Evolutionary conservation across 768 basidiomycete species (phyloP), one percentile per base, ranked within the genome.

Genomic region (Pisolithus orientalis): DNA sequence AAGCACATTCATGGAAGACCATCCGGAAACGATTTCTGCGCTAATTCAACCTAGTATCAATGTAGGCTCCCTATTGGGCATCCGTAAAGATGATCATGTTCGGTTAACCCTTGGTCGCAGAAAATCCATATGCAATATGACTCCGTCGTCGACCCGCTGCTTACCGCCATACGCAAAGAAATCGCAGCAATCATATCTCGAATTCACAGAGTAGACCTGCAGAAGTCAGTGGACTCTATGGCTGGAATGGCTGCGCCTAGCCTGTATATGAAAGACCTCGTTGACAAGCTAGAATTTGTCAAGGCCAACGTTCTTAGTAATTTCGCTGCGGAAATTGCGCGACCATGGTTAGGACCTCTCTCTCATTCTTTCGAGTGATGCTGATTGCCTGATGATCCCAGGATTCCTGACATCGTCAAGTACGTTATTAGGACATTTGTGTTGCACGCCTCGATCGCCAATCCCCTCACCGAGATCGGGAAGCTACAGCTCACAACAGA

Each of bases 401-500:
- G 88, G 86, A 67, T 77, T 0, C 69, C 75, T 13, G 75, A 75
- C 6, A 81, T 96, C 34, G 87, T 86, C 49, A 83, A 84, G 57
- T 87, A 87, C 65, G 81, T 87, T 34, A 85, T 97, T 44, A 80
- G 80, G 57, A 87, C 83, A 3, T 99, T 97, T 68, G 83, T 99
- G 9, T 69, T 97, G 37, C 94, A 99, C 61, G 85, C 89, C n/a
- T 95, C 92, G 25, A 92, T 98, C 52, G 90, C 86, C 8, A 83
- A 84, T 59, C 94, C 94, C 0, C 76, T 98, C 5, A 87, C 93
- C 5, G 96, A 99, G 72, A 80, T 80, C 53, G 94, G 94, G 13
- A 97, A 96, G 65, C 79, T 99, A 25, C 94, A 95, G 70, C 75
- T 98, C 57, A 91, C 93, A 52, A 89, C 84, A 44, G 95, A 99